phyloP scores from a whole-genome alignment of 495 filamentous ascomycete species.

The Hyphodiscus hymeniophilus region DNA sequence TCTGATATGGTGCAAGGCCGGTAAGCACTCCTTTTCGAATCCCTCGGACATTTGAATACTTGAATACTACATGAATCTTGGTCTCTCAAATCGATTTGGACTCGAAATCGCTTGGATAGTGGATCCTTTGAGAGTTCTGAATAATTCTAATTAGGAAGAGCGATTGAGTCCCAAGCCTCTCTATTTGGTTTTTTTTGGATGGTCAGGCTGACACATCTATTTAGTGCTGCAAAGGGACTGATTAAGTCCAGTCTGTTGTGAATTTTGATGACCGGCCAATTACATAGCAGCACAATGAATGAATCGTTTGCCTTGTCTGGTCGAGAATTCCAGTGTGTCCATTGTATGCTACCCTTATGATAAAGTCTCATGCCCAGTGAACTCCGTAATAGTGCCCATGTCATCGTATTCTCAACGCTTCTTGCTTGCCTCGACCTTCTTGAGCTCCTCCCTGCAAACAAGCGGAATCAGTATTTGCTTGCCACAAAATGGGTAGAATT shows the following conservation, averaged over 20 bases:
- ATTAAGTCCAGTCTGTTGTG: conserved; percentile 21
- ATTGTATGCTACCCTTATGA: conserved; percentile 21
- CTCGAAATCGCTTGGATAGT: too few species aligned
- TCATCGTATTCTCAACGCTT: conserved; percentile 31
- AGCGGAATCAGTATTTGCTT: conserved; percentile 6
- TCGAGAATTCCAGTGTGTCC: conserved; percentile 13
- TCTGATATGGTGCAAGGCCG: conserved; percentile 27
- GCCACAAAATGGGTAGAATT: conserved; percentile 24
- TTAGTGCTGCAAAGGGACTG: too few species aligned
- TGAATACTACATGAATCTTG: too few species aligned
- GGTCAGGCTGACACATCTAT: too few species aligned
- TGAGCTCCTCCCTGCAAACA: conserved; percentile 76
- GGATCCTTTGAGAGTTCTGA: too few species aligned
- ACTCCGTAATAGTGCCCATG: conserved; percentile 20
- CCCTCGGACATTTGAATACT: too few species aligned
- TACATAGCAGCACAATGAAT: conserved; percentile 14
- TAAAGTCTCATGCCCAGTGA: conserved; percentile 15
- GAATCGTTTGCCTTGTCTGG: too few species aligned
- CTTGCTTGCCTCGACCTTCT: conserved; percentile 77
- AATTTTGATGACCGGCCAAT: conserved; percentile 12
- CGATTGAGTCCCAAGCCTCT: too few species aligned
- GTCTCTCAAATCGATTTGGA: too few species aligned
- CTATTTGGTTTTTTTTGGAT: too few species aligned
- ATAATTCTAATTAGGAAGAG: too few species aligned
- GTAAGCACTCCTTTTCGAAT: too few species aligned